Conservation (phyloP, 768 basidiomycete species). For the Fomitopsis serialis region DNA sequence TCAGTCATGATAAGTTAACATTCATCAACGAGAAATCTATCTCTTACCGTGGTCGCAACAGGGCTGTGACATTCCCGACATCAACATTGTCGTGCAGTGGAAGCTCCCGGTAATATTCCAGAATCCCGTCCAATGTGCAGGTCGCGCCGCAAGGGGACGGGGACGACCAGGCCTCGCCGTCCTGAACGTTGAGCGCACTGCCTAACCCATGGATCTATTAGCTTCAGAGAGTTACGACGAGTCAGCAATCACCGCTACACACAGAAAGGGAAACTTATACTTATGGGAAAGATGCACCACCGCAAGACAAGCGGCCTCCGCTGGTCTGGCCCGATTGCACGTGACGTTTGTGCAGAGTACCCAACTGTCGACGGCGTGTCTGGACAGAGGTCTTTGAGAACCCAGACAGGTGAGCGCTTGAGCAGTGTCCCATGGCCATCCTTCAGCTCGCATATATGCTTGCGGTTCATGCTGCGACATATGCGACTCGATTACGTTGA, state of each 20-base stretch:
- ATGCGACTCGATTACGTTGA: constrained; percentile 1
- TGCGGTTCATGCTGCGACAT: constrained; percentile 8
- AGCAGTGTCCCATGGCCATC: no score
- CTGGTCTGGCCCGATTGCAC: not conserved
- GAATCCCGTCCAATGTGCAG: constrained; percentile 27
- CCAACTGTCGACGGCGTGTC: constrained; percentile 20
- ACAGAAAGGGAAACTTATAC: not conserved
- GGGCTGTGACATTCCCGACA: constrained; percentile 21
- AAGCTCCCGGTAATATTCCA: constrained; percentile 25
- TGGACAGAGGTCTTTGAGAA: constrained; percentile 17
- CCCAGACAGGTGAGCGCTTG: not conserved
- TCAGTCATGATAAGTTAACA: constrained; percentile 27
- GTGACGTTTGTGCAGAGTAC: constrained; percentile 1
- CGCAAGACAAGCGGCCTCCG: not conserved
- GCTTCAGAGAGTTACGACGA: no score
- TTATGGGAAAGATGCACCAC: no score
- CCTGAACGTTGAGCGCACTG: constrained; percentile 3
- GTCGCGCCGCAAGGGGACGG: constrained; percentile 23
- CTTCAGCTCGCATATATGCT: no score
- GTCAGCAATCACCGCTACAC: no score
- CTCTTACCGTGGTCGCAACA: not conserved
- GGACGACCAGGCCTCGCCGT: constrained; percentile 1
- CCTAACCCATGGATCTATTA: constrained; percentile 1
- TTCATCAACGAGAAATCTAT: no score
- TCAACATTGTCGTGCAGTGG: constrained; percentile 35